phyloP scores from a whole-genome alignment of 2,329 filamentous ascomycete genomes.

The Rugonectria rugulosa region DNA sequence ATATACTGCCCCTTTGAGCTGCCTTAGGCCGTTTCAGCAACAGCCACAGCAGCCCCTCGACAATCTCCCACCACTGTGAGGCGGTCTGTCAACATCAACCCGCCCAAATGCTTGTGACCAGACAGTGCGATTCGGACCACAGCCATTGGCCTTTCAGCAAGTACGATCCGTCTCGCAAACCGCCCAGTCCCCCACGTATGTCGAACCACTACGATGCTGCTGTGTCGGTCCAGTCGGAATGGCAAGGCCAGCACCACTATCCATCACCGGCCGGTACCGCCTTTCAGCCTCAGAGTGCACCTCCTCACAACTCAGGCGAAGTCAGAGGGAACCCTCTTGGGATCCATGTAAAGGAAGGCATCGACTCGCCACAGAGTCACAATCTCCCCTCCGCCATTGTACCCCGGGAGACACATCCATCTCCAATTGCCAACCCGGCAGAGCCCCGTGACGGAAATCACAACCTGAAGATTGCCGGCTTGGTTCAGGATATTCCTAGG shows the following conservation, averaged over 20 bases:
- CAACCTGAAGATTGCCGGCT: conserved; percentile 9
- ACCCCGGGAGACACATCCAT: conserved; percentile 49
- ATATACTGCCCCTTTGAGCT: conserved; percentile 21
- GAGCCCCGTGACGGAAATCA: conserved; percentile 1
- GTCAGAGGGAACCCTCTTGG: conserved; percentile 59
- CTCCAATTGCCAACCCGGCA: conserved; percentile 14
- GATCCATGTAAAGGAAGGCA: conserved; percentile 70
- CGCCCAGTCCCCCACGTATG: conserved; percentile 60
- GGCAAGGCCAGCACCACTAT: conserved; percentile 64
- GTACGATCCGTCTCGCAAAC: conserved; percentile 56
- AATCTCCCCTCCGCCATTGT: conserved; percentile 50
- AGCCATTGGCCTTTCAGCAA: conserved; percentile 64
- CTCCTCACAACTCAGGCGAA: conserved; percentile 43
- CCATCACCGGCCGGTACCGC: conserved; percentile 54
- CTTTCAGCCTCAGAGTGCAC: conserved; percentile 47
- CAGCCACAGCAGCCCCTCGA: conserved; percentile 14
- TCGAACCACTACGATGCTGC: conserved; percentile 62
- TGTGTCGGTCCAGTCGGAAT: conserved; percentile 62
- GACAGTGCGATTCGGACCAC: conserved; percentile 61
- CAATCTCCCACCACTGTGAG: conserved; percentile 25
- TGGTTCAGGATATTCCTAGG: conserved; percentile 9
- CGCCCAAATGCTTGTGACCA: conserved; percentile 59
- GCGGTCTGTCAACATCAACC: conserved; percentile 10
- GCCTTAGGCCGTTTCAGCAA: conserved; percentile 33
- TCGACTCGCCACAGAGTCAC: conserved; percentile 45